These are phyloP conservation scores for Macadamia tetraphylla DNA, from an alignment of 164 flowering plant species.

Conservation along the genomic window DNA sequence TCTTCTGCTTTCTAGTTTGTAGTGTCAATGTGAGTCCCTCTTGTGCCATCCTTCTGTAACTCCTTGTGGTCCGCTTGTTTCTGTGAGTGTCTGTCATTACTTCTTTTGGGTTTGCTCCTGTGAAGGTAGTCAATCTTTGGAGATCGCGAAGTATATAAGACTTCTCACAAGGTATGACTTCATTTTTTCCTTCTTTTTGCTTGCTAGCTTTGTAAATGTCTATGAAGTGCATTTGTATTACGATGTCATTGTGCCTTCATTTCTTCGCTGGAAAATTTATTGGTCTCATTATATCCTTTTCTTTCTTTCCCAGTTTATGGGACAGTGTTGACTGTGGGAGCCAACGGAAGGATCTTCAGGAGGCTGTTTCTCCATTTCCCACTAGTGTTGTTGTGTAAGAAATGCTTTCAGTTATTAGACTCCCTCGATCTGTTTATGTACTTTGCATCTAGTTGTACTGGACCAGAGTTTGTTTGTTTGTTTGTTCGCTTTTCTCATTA, in stretches of 20 bases:
- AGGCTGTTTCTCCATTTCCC: too few relatives aligned
- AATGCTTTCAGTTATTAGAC: not conserved
- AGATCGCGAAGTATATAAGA: conserved; percentile 6
- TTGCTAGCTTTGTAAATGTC: not conserved
- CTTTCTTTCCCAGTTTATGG: not conserved
- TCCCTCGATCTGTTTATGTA: not conserved
- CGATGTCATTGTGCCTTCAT: not conserved
- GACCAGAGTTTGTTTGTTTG: not conserved
- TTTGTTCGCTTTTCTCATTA: not conserved
- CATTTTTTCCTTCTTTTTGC: not conserved
- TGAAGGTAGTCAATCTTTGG: conserved; percentile 10
- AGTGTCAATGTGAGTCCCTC: conserved; percentile 9
- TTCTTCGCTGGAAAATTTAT: too few relatives aligned
- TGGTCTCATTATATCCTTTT: not conserved
- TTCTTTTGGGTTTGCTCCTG: not conserved
- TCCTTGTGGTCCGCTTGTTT: conserved; percentile 10
- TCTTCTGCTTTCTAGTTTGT: conserved; percentile 16
- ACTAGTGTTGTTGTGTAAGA: not conserved
- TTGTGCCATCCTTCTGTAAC: conserved; percentile 7
- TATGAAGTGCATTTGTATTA: not conserved
- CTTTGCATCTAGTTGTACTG: not conserved
- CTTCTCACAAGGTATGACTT: not conserved
- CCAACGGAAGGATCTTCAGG: not conserved
- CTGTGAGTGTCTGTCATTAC: not conserved
- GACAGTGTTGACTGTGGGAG: conserved; percentile 11